These are phyloP conservation scores for Echria macrotheca DNA, from an alignment of 495 filamentous ascomycete genomes.

Conservation along the genomic window DNA sequence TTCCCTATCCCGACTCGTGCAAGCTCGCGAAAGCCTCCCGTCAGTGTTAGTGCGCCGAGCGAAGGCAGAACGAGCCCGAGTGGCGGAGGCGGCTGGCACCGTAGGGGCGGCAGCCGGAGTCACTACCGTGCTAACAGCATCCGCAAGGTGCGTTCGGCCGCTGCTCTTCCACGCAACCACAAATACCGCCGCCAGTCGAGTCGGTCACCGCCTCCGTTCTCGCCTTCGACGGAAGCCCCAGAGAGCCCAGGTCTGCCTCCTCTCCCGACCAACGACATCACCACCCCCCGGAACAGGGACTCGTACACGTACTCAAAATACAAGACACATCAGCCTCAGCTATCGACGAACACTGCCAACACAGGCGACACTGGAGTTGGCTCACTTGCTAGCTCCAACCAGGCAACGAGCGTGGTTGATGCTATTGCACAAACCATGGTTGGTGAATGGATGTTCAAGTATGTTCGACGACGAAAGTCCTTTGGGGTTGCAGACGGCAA, in stretches of 20 bases:
- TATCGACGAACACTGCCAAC: slow-evolving; percentile 51
- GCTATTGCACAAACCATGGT: slow-evolving; percentile 98
- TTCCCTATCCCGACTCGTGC: slow-evolving; percentile 88
- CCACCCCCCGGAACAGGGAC: slow-evolving; percentile 47
- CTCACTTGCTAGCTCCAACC: slow-evolving; percentile 56
- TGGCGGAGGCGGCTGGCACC: slow-evolving; percentile 31
- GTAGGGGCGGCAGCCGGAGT: slow-evolving; percentile 35
- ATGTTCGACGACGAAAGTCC: slow-evolving; percentile 85
- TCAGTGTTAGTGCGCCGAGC: slow-evolving; percentile 58
- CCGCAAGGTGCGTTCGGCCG: slow-evolving; percentile 78
- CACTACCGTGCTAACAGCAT: slow-evolving; percentile 52
- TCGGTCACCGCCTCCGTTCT: slow-evolving; percentile 61
- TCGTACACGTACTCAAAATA: slow-evolving; percentile 29
- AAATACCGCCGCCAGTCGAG: slow-evolving; percentile 46
- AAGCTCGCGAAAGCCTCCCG: slow-evolving; percentile 73
- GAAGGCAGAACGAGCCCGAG: slow-evolving; percentile 79
- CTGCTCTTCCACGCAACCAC: slow-evolving; percentile 54
- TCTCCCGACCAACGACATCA: slow-evolving; percentile 67
- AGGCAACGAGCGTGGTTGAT: slow-evolving; percentile 84
- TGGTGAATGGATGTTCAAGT: slow-evolving; percentile 99
- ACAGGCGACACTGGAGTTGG: slow-evolving; percentile 42
- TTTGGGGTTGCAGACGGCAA: slow-evolving; percentile 73
- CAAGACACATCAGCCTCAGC: slow-evolving; percentile 44
- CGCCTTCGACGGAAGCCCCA: slow-evolving; percentile 56
- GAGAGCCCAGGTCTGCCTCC: slow-evolving; percentile 71